phyloP scores from a whole-genome alignment of 306 rosid genomes.

The Pyrus betulifolia region DNA sequence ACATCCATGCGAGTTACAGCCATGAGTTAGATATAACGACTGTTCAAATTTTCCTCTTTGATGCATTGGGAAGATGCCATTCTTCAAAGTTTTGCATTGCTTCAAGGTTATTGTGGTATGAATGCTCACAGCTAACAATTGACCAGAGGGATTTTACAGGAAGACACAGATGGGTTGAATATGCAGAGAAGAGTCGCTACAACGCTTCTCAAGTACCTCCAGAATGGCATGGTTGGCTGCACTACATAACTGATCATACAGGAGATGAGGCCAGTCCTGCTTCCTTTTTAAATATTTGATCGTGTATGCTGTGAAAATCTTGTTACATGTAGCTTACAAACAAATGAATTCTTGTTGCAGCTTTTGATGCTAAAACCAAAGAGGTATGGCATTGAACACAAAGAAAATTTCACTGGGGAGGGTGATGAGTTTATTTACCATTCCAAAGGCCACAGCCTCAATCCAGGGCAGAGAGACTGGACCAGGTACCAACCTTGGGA shows the following conservation, averaged over 20 bases:
- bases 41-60: neutral
- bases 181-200: conserved; percentile 85
- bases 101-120: neutral
- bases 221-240: conserved; percentile 99
- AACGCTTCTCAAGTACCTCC: conserved; percentile 98
- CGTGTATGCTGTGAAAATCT: neutral
- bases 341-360: conserved; percentile 35
- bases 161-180: conserved; percentile 99
- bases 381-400: conserved; percentile 81
- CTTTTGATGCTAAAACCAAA: conserved; percentile 80
- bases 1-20: neutral
- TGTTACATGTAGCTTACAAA: neutral
- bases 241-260: conserved; percentile 80
- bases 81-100: neutral
- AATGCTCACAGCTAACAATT: conserved; percentile 2
- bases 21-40: neutral
- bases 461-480: conserved; percentile 95
- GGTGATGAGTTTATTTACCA: conserved; percentile 85
- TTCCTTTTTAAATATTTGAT: conserved; percentile 6
- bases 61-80: neutral
- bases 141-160: conserved; percentile 40
- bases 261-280: conserved; percentile 74
- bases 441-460: conserved; percentile 91
- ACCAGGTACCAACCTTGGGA: conserved; percentile 92
- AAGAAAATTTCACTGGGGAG: conserved; percentile 81